phyloP scores from a whole-genome alignment of 169 alveolate species.

The Ichthyophthirius multifiliis region DNA sequence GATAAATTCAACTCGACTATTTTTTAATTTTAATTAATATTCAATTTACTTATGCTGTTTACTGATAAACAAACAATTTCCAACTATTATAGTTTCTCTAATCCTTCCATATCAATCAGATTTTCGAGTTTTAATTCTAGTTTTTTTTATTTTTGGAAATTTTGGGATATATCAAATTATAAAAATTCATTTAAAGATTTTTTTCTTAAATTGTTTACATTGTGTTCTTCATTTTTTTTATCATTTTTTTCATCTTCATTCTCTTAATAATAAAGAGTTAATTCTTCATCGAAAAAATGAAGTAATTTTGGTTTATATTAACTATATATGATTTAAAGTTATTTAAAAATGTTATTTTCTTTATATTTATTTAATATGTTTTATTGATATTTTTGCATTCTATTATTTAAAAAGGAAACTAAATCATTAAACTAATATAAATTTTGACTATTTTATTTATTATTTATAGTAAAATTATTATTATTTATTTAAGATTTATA shows the following conservation, averaged over 20 bases:
- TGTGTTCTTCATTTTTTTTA: not conserved
- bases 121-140: not conserved
- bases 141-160: not conserved
- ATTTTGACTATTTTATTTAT: not conserved
- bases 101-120: not conserved
- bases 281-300: not conserved
- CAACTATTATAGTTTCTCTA: not conserved
- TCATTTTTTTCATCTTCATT: not conserved
- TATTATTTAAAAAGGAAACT: not conserved
- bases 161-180: not conserved
- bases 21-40: not conserved
- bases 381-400: not conserved
- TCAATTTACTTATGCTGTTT: not conserved
- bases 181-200: not conserved
- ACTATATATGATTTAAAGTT: not conserved
- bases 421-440: not conserved
- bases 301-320: not conserved
- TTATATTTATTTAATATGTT: not conserved
- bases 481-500: not conserved
- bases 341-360: not conserved
- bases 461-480: not conserved
- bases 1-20: not conserved
- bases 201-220: too few relatives aligned
- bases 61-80: not conserved
- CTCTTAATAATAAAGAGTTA: not conserved